A percentile compares a stretch with the other conserved stretches of the same genome.
Conservation (phyloP, 2,329 filamentous ascomycete species). For the Trichoderma sp. region DNA sequence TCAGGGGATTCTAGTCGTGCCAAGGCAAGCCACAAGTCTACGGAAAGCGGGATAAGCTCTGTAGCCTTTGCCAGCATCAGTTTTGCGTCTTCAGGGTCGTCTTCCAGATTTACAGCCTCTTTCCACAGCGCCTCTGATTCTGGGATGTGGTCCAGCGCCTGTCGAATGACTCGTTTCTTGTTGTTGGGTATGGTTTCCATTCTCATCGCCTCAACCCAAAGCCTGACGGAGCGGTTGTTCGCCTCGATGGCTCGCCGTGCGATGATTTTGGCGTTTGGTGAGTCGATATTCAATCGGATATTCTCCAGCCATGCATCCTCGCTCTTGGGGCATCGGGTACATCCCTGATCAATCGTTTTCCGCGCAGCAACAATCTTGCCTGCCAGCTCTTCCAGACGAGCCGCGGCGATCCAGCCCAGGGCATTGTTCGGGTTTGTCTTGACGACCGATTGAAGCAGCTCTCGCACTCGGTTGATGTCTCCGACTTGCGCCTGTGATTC, state of each 20-base stretch:
- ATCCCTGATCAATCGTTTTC: conserved; percentile 83
- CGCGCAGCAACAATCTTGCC: conserved; percentile 88
- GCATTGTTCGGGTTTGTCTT: conserved; percentile 95
- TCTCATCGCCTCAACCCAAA: conserved; percentile 96
- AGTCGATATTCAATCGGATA: conserved; percentile 81
- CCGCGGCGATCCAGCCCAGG: conserved; percentile 93
- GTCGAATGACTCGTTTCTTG: conserved; percentile 88
- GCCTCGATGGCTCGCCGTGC: conserved; percentile 90
- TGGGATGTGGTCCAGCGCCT: conserved; percentile 87
- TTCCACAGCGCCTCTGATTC: conserved; percentile 98
- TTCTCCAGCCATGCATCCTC: conserved; percentile 97
- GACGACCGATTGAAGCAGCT: conserved; percentile 92
- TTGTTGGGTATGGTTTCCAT: conserved; percentile 78
- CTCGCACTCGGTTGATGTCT: conserved; percentile 90
- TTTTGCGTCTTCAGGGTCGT: conserved; percentile 82
- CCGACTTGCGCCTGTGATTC: conserved; percentile 83
- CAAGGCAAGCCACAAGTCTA: conserved; percentile 92
- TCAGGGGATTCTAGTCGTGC: conserved; percentile 86
- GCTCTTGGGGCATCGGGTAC: conserved; percentile 86
- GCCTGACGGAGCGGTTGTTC: conserved; percentile 79
- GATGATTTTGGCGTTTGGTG: conserved; percentile 92
- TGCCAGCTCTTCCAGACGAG: conserved; percentile 86
- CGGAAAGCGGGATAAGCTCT: conserved; percentile 88
- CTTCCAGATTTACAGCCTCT: conserved; percentile 91
- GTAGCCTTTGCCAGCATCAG: conserved; percentile 91